Conservation (phyloP, 2,329 filamentous ascomycete genomes). For the Cryphonectria japonica region DNA sequence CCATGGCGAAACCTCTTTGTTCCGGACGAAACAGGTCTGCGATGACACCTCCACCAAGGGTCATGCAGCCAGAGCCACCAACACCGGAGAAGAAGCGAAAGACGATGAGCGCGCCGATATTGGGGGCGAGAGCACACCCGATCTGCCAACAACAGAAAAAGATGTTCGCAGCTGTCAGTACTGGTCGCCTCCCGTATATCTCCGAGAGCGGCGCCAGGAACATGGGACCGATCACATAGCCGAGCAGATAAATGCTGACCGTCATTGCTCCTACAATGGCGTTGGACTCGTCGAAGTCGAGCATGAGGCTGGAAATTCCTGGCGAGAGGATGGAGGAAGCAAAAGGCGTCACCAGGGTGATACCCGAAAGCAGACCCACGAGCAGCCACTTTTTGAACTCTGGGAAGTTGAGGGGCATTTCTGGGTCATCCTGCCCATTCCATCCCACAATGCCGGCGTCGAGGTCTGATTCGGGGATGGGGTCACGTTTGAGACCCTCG, state of each 20-base stretch:
- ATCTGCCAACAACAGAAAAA: slow-evolving; percentile 67
- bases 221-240: slow-evolving; percentile 61
- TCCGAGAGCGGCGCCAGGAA: slow-evolving; percentile 63
- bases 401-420: slow-evolving; percentile 63
- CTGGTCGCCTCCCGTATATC: slow-evolving; percentile 63
- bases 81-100: slow-evolving; percentile 65
- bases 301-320: slow-evolving; percentile 48
- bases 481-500: slow-evolving; percentile 40
- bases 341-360: slow-evolving; percentile 68
- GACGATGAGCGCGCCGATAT: slow-evolving; percentile 56
- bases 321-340: slow-evolving; percentile 64
- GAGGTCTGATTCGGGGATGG: slow-evolving; percentile 55
- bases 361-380: slow-evolving; percentile 58
- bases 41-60: slow-evolving; percentile 59
- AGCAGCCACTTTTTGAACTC: slow-evolving; percentile 60
- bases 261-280: slow-evolving; percentile 54
- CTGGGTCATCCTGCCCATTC: slow-evolving; percentile 61
- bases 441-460: slow-evolving; percentile 60
- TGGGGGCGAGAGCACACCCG: slow-evolving; percentile 64
- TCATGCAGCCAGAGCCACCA: slow-evolving; percentile 58
- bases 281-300: slow-evolving; percentile 49
- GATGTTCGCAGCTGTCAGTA: slow-evolving; percentile 61
- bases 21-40: slow-evolving; percentile 56
- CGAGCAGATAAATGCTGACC: slow-evolving; percentile 65
- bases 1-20: slow-evolving; percentile 52